phyloP scores from a whole-genome alignment of 1,284 basidiomycete species.

The Rhodotorula glutinis region DNA sequence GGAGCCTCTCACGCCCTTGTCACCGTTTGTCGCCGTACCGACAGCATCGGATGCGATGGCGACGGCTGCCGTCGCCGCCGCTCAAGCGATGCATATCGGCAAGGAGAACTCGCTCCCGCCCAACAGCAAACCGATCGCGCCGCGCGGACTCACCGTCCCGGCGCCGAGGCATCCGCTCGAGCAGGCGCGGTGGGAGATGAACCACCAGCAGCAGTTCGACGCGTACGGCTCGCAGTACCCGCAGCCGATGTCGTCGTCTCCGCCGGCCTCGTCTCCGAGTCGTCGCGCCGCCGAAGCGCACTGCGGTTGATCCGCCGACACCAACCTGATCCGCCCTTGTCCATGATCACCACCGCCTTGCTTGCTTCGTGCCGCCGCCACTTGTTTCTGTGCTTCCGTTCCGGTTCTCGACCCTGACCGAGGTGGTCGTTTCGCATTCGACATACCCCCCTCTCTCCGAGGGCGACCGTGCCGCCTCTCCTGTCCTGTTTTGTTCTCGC shows the following conservation, averaged over 20 bases:
- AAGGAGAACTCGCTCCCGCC: background rate
- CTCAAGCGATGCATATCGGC: background rate
- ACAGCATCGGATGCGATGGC: conserved; percentile 23
- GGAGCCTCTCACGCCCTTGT: conserved; percentile 32
- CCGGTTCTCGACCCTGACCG: background rate
- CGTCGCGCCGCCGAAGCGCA: background rate
- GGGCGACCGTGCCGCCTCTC: background rate
- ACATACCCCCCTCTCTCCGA: background rate
- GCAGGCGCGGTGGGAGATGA: conserved; percentile 36
- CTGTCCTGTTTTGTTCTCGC: background rate
- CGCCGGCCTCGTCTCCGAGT: background rate
- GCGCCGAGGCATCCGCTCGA: conserved; percentile 20
- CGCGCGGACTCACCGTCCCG: conserved; percentile 6
- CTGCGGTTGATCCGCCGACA: background rate
- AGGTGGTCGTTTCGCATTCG: background rate
- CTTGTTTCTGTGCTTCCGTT: background rate
- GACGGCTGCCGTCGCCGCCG: background rate
- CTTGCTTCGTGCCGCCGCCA: background rate
- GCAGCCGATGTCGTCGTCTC: background rate
- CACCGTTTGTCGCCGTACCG: conserved; percentile 25
- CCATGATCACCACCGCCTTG: background rate
- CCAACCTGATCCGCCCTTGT: background rate
- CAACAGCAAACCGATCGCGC: conserved; percentile 1
- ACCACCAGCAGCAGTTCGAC: conserved; percentile 8
- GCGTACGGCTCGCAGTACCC: background rate